Evolutionary conservation across 331 rosid species (phyloP).

Genomic region (Phaseolus coccineus): DNA sequence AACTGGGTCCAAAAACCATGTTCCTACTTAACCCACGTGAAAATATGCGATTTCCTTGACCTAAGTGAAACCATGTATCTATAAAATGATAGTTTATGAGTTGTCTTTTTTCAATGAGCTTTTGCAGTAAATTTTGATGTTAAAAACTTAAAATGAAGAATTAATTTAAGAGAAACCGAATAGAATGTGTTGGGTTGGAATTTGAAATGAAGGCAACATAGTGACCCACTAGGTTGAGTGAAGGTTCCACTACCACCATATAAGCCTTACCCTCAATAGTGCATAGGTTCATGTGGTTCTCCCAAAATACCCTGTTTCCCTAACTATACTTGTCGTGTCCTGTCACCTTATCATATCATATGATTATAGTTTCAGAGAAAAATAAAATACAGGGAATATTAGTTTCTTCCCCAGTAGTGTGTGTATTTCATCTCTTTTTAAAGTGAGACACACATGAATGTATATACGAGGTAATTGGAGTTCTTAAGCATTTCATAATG

Average conservation of each 20-base stretch:
- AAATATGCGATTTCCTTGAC: conserved; percentile 43
- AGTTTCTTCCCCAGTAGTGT: background rate
- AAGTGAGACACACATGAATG: too few relatives aligned
- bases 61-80: conserved; percentile 49
- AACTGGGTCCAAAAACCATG: background rate
- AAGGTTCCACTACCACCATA: conserved; percentile 56
- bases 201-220: conserved; percentile 36
- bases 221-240: conserved; percentile 42
- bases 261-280: conserved; percentile 39
- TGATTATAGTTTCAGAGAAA: background rate
- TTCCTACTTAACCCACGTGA: conserved; percentile 46
- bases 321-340: conserved; percentile 37
- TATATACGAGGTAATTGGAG: background rate
- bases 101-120: conserved; percentile 42
- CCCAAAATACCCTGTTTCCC: conserved; percentile 40
- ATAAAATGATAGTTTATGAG: background rate
- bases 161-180: background rate
- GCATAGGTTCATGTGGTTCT: conserved; percentile 37
- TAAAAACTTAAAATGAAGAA: background rate
- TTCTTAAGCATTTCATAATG: background rate
- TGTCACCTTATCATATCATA: conserved; percentile 21
- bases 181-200: conserved; percentile 29
- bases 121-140: conserved; percentile 3
- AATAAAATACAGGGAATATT: background rate
- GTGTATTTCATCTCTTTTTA: background rate